Evolutionary conservation across 208 protist genomes (phyloP).

Genomic region (Leishmania amazonensis): DNA sequence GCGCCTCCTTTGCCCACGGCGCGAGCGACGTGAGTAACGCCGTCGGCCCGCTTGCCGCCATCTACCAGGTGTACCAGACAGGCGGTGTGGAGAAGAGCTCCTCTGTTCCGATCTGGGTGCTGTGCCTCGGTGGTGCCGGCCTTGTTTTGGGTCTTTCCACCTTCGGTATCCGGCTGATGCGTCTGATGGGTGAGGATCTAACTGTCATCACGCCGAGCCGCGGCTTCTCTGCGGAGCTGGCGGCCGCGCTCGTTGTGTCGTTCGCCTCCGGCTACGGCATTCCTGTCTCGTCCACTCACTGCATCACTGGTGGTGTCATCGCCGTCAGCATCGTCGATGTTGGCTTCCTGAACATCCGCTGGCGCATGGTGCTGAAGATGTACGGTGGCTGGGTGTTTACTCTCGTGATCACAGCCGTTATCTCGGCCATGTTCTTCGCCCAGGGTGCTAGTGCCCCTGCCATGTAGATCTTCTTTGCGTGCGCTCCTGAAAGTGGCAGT

Average conservation of each 20-base stretch:
- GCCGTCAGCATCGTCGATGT: slow-evolving; percentile 73
- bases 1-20: slow-evolving; percentile 74
- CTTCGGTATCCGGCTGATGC: slow-evolving; percentile 64
- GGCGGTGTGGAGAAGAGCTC: slow-evolving; percentile 24
- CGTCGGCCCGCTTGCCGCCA: slow-evolving; percentile 63
- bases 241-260: slow-evolving; percentile 66
- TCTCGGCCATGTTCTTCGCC: slow-evolving; percentile 59
- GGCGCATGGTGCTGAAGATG: slow-evolving; percentile 68
- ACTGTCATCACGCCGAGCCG: slow-evolving; percentile 67
- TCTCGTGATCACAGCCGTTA: slow-evolving; percentile 42
- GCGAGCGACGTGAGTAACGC: slow-evolving; percentile 79
- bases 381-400: slow-evolving; percentile 69
- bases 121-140: slow-evolving; percentile 59
- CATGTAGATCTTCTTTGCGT: slow-evolving; percentile 4
- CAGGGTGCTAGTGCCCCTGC: slow-evolving; percentile 58
- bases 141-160: slow-evolving; percentile 63
- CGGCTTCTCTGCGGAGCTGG: slow-evolving; percentile 65
- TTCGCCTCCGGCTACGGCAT: slow-evolving; percentile 68
- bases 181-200: slow-evolving; percentile 65
- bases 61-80: slow-evolving; percentile 54
- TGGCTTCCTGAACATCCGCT: slow-evolving; percentile 52
- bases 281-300: slow-evolving; percentile 91
- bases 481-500: not conserved
- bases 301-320: slow-evolving; percentile 80
- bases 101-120: slow-evolving; percentile 55